Base-by-base conservation (phyloP, 805 yeast genomes). In the Cyberlindnera euphorbiae region DNA sequence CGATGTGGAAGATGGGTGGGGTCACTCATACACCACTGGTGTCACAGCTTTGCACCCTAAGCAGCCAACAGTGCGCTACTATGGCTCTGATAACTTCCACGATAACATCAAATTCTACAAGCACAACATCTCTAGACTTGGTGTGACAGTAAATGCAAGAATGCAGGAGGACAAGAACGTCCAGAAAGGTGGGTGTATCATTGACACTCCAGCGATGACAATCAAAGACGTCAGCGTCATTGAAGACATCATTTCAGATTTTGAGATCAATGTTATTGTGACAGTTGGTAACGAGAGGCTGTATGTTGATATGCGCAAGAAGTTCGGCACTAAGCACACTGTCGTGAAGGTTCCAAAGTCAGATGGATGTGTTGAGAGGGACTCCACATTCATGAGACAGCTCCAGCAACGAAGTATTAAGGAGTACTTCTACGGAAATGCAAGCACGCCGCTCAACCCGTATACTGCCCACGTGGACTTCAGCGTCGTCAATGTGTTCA, bases 381-480 rank as follows among this genome's bases (percentile, higher is more conserved):
- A 82, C 41, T 90, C 80, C 36, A 65, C 74, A 10, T 87, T 67
- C 54, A 65, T 69, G 25, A 69, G 97, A 52, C 75, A 79, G 25
- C 36, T 72, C 16, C 97, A 90, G 57, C 86, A 88, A 50, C 70
- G 75, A 28, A 66, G 81, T 5, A 87, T 90, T 36, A 77, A 78
- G 53, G 94, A 89, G 53, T 93, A 93, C 58, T 93, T 93, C 52
- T 87, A 93, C 54, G 98, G 98, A 3, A 73, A 73, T 6, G 60
- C 69, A 14, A 69, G 69, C 30, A 71, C 76, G 5, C 75, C 79
- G 5, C 67, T 93, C 35, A 81, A 94, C 14, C 97, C 99, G 3
- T 89, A 79, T 58, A 83, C 94, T 5, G 75, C 87, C 2, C 86
- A 88, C 16, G 77, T 79, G 3, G 86, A 78, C 50, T 66, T 72